phyloP scores from a whole-genome alignment of 129 eudicot genomes.

The Lonicera japonica region DNA sequence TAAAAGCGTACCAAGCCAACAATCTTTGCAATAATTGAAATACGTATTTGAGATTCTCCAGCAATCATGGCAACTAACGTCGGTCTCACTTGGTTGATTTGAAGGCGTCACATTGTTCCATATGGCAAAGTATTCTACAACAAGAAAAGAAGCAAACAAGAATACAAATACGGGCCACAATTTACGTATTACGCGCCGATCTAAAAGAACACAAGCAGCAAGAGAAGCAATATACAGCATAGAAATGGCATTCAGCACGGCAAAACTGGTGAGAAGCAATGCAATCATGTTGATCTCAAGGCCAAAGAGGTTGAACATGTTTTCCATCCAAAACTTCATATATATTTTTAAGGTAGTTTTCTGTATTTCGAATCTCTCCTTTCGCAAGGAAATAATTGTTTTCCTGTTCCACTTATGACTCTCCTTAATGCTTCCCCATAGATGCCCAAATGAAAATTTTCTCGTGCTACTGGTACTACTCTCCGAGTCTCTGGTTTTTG shows the following conservation, averaged over 20 bases:
- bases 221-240: conserved; percentile 77
- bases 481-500: conserved; percentile 25
- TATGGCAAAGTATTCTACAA: conserved; percentile 72
- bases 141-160: conserved; percentile 70
- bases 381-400: conserved; percentile 53
- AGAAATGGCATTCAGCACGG: conserved; percentile 73
- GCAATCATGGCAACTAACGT: conserved; percentile 82
- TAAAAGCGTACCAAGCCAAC: conserved; percentile 85
- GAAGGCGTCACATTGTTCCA: conserved; percentile 57
- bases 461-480: conserved; percentile 21
- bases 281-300: conserved; percentile 97
- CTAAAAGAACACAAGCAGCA: conserved; percentile 75
- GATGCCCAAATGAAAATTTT: conserved; percentile 50
- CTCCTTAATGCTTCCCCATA: conserved; percentile 71
- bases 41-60: conserved; percentile 62
- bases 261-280: conserved; percentile 79
- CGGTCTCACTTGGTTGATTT: conserved; percentile 23
- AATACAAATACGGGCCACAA: conserved; percentile 79
- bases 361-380: conserved; percentile 85
- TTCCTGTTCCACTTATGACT: conserved; percentile 82
- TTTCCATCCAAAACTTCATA: conserved; percentile 89
- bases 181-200: conserved; percentile 59
- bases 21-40: conserved; percentile 55
- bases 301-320: conserved; percentile 93
- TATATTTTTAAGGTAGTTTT: conserved; percentile 74